Conservation (phyloP, 805 yeast genomes). For the Maudiozyma saulgeensis region DNA sequence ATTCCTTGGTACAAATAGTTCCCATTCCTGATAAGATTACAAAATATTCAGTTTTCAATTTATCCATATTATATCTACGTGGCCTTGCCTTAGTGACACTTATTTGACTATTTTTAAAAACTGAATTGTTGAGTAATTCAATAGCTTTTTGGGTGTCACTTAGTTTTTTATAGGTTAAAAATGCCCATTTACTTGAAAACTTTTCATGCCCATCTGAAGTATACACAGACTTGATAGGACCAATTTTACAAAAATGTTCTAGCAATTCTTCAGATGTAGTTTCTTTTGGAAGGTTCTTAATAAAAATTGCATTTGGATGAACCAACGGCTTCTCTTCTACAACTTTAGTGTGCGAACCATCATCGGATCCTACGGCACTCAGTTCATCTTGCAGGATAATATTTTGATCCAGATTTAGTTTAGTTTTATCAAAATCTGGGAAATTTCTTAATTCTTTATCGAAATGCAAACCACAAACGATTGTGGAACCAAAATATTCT, state of each 20-base stretch:
- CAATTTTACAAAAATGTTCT: slow-evolving; percentile 23
- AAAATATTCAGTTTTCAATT: background rate
- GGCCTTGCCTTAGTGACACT: slow-evolving; percentile 19
- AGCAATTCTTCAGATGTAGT: slow-evolving; percentile 25
- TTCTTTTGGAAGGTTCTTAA: slow-evolving; percentile 28
- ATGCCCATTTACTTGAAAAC: slow-evolving; percentile 30
- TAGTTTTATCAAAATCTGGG: slow-evolving; percentile 27
- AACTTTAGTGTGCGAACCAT: background rate
- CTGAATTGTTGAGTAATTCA: slow-evolving; percentile 21
- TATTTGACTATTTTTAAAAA: slow-evolving; percentile 21
- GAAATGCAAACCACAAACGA: slow-evolving; percentile 35
- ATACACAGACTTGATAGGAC: slow-evolving; percentile 30
- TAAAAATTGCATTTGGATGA: slow-evolving; percentile 28
- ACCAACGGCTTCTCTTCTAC: slow-evolving; percentile 6
- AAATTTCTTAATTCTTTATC: slow-evolving; percentile 27
- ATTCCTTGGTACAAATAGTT: slow-evolving; percentile 21
- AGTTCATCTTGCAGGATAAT: slow-evolving; percentile 15
- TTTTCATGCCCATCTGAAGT: slow-evolving; percentile 18
- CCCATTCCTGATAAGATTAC: slow-evolving; percentile 22
- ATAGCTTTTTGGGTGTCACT: slow-evolving; percentile 32
- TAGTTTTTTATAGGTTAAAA: slow-evolving; percentile 34
- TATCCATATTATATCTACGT: slow-evolving; percentile 8
- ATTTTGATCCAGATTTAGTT: slow-evolving; percentile 17
- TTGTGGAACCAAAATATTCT: slow-evolving; percentile 24
- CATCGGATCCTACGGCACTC: slow-evolving; percentile 2